Conservation (phyloP, 495 filamentous ascomycete species). For the Glutinoglossum americanum region DNA sequence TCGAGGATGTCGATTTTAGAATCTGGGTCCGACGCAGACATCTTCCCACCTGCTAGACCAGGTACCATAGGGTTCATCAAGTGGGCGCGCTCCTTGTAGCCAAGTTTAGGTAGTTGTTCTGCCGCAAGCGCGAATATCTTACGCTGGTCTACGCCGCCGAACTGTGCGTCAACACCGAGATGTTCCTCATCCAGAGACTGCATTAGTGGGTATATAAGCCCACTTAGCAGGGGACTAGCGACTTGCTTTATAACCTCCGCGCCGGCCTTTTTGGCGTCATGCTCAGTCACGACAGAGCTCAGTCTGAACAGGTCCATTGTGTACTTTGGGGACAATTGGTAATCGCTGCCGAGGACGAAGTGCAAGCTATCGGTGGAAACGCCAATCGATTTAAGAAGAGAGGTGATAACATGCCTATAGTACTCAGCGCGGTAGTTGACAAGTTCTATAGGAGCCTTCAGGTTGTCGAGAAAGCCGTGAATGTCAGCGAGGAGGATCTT, state of each 20-base stretch:
- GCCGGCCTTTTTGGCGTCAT: conserved; percentile 66
- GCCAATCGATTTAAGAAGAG: conserved; percentile 44
- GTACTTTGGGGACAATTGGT: conserved; percentile 49
- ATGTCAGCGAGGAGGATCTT: conserved; percentile 62
- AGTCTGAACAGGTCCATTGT: conserved; percentile 48
- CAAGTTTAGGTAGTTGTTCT: conserved; percentile 49
- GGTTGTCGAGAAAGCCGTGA: conserved; percentile 27
- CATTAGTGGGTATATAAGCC: conserved; percentile 72
- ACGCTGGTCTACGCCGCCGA: conserved; percentile 64
- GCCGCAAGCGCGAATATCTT: conserved; percentile 75
- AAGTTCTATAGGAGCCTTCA: conserved; percentile 75
- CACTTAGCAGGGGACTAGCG: conserved; percentile 47
- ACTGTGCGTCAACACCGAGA: conserved; percentile 63
- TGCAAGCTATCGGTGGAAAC: conserved; percentile 57
- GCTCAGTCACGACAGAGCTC: conserved; percentile 17
- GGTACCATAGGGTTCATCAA: conserved; percentile 82
- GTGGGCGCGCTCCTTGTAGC: conserved; percentile 59
- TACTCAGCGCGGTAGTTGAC: conserved; percentile 56
- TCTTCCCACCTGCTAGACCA: conserved; percentile 68
- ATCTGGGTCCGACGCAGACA: conserved; percentile 36
- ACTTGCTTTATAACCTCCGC: conserved; percentile 88
- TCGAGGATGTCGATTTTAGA: conserved; percentile 89
- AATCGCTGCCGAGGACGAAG: conserved; percentile 68
- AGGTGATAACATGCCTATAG: conserved; percentile 44
- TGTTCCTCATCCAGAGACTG: conserved; percentile 87